Evolutionary conservation across 768 basidiomycete genomes (phyloP).

Genomic region (Lentinula lateritia): DNA sequence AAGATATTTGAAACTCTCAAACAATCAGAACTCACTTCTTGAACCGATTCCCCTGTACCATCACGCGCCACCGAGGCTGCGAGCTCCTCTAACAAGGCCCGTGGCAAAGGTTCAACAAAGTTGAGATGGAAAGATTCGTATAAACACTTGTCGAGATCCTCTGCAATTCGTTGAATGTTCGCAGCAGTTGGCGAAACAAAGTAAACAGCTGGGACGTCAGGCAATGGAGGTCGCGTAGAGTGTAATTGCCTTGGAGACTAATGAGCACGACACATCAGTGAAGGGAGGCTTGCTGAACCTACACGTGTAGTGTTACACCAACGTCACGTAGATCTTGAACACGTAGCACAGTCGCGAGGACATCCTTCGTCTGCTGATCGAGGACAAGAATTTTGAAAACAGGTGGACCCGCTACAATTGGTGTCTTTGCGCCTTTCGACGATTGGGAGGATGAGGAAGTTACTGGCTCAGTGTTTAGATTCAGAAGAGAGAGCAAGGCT

Average conservation of each 20-base stretch:
- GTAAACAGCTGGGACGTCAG: slow-evolving; percentile 96
- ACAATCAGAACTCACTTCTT: slow-evolving; percentile 49
- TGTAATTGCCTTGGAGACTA: slow-evolving; percentile 72
- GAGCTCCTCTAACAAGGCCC: slow-evolving; percentile 88
- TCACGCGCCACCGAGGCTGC: slow-evolving; percentile 83
- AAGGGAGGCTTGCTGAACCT: slow-evolving; percentile 26
- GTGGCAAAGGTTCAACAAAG: slow-evolving; percentile 88
- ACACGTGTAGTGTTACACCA: slow-evolving; percentile 98
- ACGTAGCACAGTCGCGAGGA: slow-evolving; percentile 89
- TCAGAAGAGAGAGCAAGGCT: slow-evolving; percentile 80
- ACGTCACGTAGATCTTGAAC: slow-evolving; percentile 96
- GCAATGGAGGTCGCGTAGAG: slow-evolving; percentile 77
- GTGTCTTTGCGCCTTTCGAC: slow-evolving; percentile 39
- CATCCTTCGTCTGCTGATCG: slow-evolving; percentile 94
- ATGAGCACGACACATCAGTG: slow-evolving; percentile 1
- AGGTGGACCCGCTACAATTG: slow-evolving; percentile 58
- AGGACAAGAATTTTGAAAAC: slow-evolving; percentile 97
- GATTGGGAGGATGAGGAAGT: slow-evolving; percentile 23
- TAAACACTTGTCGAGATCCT: slow-evolving; percentile 83
- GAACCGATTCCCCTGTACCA: slow-evolving; percentile 75
- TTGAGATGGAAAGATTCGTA: slow-evolving; percentile 95
- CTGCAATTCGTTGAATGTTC: slow-evolving; percentile 87
- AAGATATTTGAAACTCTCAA: slow-evolving; percentile 11
- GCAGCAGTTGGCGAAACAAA: slow-evolving; percentile 86
- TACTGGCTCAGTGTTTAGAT: slow-evolving; percentile 60